phyloP scores from a whole-genome alignment of 768 basidiomycete genomes.

The Vishniacozyma victoriae region DNA sequence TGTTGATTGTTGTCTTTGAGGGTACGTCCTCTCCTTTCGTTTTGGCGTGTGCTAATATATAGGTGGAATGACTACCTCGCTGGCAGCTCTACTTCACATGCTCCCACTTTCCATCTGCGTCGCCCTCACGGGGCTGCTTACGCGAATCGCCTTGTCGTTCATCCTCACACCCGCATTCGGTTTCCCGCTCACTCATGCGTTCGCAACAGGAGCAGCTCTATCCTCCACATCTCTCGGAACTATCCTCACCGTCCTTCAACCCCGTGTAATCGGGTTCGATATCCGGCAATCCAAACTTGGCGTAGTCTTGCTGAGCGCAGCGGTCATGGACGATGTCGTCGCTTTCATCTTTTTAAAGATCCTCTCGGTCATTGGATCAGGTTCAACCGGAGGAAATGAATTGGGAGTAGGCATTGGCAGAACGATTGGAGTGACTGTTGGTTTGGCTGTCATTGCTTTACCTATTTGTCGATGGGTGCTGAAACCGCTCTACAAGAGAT shows the following conservation, averaged over 20 bases:
- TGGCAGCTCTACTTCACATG: slow-evolving; percentile 51
- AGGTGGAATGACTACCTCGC: slow-evolving; percentile 58
- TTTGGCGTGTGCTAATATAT: not conserved
- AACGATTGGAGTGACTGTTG: slow-evolving; percentile 57
- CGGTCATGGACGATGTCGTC: slow-evolving; percentile 61
- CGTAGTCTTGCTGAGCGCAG: slow-evolving; percentile 58
- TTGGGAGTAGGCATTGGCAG: slow-evolving; percentile 49
- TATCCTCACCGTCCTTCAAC: slow-evolving; percentile 56
- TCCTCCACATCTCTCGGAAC: slow-evolving; percentile 65
- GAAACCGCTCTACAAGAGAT: slow-evolving; percentile 35
- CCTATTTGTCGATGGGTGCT: slow-evolving; percentile 44
- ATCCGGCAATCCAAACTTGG: slow-evolving; percentile 55
- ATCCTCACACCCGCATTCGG: slow-evolving; percentile 52
- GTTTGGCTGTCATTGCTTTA: slow-evolving; percentile 51
- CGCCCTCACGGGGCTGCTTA: slow-evolving; percentile 54
- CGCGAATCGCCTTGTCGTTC: slow-evolving; percentile 41
- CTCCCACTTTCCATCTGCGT: slow-evolving; percentile 53
- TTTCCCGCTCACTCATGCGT: slow-evolving; percentile 55
- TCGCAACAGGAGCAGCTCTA: slow-evolving; percentile 60
- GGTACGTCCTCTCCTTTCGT: slow-evolving; percentile 28
- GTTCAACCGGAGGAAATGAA: not conserved
- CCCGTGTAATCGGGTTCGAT: slow-evolving; percentile 39
- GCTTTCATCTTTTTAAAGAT: slow-evolving; percentile 60
- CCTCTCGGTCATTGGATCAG: slow-evolving; percentile 45
- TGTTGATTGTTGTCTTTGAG: slow-evolving; percentile 56